These are phyloP conservation scores for Hirschioporus abietinus DNA, from an alignment of 768 basidiomycete species.

Conservation along the genomic window DNA sequence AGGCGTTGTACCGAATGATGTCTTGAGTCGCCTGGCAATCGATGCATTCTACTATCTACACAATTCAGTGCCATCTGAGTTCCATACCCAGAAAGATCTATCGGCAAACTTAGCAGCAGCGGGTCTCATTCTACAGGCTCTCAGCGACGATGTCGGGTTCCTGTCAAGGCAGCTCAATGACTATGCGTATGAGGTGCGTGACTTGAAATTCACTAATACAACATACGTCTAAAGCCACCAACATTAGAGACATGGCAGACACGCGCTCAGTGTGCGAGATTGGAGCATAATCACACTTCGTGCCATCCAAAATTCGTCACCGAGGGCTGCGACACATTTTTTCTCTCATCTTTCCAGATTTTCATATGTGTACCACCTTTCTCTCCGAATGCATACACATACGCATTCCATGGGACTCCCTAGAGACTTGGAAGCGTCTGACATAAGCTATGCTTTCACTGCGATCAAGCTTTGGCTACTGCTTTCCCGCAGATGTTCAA, in stretches of 20 bases:
- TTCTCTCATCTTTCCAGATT: slow-evolving; percentile 49
- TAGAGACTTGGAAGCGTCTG: slow-evolving; percentile 42
- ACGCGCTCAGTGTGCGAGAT: slow-evolving; percentile 40
- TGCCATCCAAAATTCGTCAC: slow-evolving; percentile 38
- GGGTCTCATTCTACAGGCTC: slow-evolving; percentile 46
- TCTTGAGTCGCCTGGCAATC: slow-evolving; percentile 36
- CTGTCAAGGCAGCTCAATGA: slow-evolving; percentile 34
- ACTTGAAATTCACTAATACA: slow-evolving; percentile 12
- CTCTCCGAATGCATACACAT: slow-evolving; percentile 37
- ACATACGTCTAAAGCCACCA: not conserved
- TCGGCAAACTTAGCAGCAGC: slow-evolving; percentile 45
- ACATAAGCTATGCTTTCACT: slow-evolving; percentile 65
- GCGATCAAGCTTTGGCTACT: slow-evolving; percentile 70
- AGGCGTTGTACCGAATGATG: slow-evolving; percentile 8
- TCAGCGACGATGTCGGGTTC: slow-evolving; percentile 37
- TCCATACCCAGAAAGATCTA: slow-evolving; percentile 47
- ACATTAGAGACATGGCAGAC: slow-evolving; percentile 26
- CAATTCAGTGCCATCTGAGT: slow-evolving; percentile 40
- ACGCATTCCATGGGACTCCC: slow-evolving; percentile 30
- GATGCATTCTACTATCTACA: slow-evolving; percentile 52
- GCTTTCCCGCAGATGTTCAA: slow-evolving; percentile 36
- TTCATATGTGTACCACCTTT: slow-evolving; percentile 37
- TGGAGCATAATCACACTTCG: slow-evolving; percentile 64
- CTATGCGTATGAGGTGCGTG: slow-evolving; percentile 24
- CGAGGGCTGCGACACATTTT: slow-evolving; percentile 35